Evolutionary conservation across 306 rosid genomes (phyloP).

Genomic region (Begonia peltatifolia): DNA sequence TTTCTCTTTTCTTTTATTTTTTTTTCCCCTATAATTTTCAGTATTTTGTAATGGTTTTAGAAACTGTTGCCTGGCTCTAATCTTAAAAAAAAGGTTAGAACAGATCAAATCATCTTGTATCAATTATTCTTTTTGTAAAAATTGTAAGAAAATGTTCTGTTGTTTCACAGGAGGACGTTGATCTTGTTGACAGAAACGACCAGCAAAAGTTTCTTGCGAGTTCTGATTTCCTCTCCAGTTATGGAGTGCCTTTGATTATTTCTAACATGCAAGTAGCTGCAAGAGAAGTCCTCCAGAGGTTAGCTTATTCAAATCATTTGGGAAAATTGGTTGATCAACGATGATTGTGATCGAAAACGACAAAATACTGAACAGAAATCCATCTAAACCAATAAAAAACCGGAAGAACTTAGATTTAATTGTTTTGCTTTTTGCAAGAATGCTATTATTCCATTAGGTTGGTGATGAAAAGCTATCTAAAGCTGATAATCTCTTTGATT

Average conservation of each 20-base stretch:
- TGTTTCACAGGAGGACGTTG: constrained; percentile 48
- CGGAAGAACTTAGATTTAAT: too few species aligned
- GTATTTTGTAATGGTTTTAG: too few species aligned
- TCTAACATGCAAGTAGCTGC: constrained; percentile 55
- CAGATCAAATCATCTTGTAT: too few species aligned
- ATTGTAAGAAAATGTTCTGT: too few species aligned
- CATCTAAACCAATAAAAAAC: too few species aligned
- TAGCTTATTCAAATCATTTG: constrained; percentile 16
- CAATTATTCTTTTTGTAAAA: too few species aligned
- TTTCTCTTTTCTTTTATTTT: neutral
- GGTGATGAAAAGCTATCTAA: neutral
- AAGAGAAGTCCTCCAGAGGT: constrained; percentile 72
- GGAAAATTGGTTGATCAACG: neutral
- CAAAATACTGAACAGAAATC: too few species aligned
- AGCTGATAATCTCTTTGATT: neutral
- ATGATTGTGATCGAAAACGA: too few species aligned
- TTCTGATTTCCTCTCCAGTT: constrained; percentile 58
- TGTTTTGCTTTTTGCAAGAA: too few species aligned
- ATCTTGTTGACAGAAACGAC: constrained; percentile 52
- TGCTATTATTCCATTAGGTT: neutral
- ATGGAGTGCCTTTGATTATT: constrained; percentile 57
- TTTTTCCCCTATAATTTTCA: too few species aligned
- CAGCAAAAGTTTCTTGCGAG: constrained; percentile 75
- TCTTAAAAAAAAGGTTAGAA: too few species aligned
- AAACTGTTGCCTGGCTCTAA: too few species aligned